phyloP scores from a whole-genome alignment of 805 yeast species.

The Saturnispora ahearnii region DNA sequence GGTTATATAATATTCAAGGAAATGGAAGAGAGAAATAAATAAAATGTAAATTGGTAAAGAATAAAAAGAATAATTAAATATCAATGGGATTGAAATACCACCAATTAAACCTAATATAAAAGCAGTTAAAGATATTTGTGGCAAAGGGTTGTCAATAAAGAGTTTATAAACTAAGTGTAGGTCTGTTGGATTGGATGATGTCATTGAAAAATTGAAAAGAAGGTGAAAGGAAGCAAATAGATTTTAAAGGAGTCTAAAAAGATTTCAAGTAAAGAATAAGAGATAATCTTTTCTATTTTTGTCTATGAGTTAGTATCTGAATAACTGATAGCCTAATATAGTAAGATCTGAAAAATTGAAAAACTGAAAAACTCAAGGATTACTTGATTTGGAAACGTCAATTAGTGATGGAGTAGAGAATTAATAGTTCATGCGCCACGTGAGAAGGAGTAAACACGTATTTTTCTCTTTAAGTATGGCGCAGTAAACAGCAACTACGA shows the following conservation, averaged over 20 bases:
- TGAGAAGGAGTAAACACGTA: neutral
- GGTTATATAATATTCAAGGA: conserved; percentile 74
- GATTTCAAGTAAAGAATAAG: too few species aligned
- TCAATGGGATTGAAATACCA: conserved; percentile 31
- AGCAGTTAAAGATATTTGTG: conserved; percentile 37
- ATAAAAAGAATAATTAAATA: conserved; percentile 24
- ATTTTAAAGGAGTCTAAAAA: too few species aligned
- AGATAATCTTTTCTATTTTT: too few species aligned
- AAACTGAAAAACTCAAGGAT: neutral
- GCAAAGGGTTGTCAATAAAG: conserved; percentile 29
- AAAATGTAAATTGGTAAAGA: conserved; percentile 37
- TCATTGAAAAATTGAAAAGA: neutral
- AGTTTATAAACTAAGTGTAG: neutral
- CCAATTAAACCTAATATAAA: conserved; percentile 34
- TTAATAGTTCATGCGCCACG: neutral
- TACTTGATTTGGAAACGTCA: neutral
- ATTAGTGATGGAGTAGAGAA: neutral
- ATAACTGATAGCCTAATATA: too few species aligned
- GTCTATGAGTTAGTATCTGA: too few species aligned
- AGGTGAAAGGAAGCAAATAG: too few species aligned
- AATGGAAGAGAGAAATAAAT: conserved; percentile 57
- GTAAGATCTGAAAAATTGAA: too few species aligned
- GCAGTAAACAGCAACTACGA: neutral
- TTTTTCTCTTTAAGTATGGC: neutral
- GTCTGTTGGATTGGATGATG: neutral